phyloP scores from a whole-genome alignment of 2,329 filamentous ascomycete species.

The Stemphylium beticola region DNA sequence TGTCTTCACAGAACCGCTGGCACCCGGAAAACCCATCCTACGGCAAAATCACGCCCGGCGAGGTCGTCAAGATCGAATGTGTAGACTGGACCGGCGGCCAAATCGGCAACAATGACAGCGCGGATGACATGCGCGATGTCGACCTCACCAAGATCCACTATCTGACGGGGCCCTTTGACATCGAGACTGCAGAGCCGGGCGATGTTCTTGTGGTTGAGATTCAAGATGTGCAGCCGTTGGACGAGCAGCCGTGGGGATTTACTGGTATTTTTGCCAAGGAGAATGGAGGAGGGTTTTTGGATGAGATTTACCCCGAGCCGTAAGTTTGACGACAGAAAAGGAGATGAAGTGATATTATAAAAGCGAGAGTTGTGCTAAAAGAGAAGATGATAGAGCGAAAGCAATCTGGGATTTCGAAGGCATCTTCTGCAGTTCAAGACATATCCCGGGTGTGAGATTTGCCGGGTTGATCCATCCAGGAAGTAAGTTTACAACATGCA shows the following conservation, averaged over 20 bases:
- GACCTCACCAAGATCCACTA: slow-evolving; percentile 88
- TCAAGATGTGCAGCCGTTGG: slow-evolving; percentile 87
- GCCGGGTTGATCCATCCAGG: slow-evolving; percentile 90
- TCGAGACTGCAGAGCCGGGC: slow-evolving; percentile 82
- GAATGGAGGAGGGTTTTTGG: slow-evolving; percentile 88
- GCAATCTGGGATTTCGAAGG: slow-evolving; percentile 81
- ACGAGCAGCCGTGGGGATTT: slow-evolving; percentile 89
- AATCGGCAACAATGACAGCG: slow-evolving; percentile 85
- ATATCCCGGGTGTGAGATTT: slow-evolving; percentile 77
- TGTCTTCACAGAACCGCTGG: slow-evolving; percentile 75
- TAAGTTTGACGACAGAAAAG: slow-evolving; percentile 57
- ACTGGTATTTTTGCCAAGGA: slow-evolving; percentile 79
- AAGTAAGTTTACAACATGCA: slow-evolving; percentile 53
- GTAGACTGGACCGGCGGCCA: slow-evolving; percentile 79
- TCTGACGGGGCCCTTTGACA: slow-evolving; percentile 85
- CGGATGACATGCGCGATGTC: slow-evolving; percentile 85
- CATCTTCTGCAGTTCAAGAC: slow-evolving; percentile 81
- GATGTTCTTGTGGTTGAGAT: slow-evolving; percentile 88
- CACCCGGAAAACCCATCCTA: slow-evolving; percentile 83
- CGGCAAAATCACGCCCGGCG: slow-evolving; percentile 77
- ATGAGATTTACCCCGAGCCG: slow-evolving; percentile 85
- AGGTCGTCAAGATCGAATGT: slow-evolving; percentile 93
- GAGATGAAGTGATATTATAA: background rate
- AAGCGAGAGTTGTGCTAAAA: background rate
- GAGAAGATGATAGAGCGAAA: slow-evolving; percentile 61